A percentile compares a stretch with the other conserved stretches of the same genome.
phyloP scores from a whole-genome alignment of 2,329 filamentous ascomycete species.

The Aspergillus carbonarius region DNA sequence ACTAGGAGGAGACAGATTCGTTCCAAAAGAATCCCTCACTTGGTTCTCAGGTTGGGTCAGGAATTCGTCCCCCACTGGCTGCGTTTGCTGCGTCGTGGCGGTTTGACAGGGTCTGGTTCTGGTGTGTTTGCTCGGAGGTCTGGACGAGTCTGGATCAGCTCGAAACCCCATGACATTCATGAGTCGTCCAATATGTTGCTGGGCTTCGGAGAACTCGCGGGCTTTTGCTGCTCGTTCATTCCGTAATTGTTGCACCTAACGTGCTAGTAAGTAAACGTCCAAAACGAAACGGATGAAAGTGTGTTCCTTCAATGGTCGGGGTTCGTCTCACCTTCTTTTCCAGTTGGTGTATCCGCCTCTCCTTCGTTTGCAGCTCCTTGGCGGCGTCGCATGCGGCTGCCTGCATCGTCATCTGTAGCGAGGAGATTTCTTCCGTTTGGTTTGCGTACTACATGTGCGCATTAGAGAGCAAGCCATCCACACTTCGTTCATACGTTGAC shows the following conservation, averaged over 20 bases:
- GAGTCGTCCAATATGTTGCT: slow-evolving; percentile 38
- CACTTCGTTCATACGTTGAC: not conserved
- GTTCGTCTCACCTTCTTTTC: slow-evolving; percentile 33
- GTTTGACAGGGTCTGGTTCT: slow-evolving; percentile 12
- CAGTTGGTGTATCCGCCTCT: slow-evolving; percentile 31
- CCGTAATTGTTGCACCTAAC: slow-evolving; percentile 35
- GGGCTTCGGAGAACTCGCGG: slow-evolving; percentile 40
- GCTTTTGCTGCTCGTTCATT: slow-evolving; percentile 38
- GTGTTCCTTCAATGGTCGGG: no score
- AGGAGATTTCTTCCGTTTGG: slow-evolving; percentile 26
- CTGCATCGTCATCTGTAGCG: slow-evolving; percentile 28
- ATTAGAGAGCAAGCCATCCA: not conserved
- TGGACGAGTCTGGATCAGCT: slow-evolving; percentile 18
- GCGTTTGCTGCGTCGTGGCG: slow-evolving; percentile 15
- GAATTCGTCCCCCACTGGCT: slow-evolving; percentile 20
- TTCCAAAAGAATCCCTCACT: slow-evolving; percentile 23
- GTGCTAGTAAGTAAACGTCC: not conserved
- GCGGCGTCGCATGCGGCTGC: slow-evolving; percentile 22
- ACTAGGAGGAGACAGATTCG: slow-evolving; percentile 16
- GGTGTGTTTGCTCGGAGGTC: slow-evolving; percentile 17
- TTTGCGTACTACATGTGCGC: slow-evolving; percentile 19
- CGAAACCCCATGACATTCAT: slow-evolving; percentile 42
- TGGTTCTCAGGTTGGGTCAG: slow-evolving; percentile 14
- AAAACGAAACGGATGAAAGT: not conserved
- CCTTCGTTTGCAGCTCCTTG: slow-evolving; percentile 31